phyloP scores from a whole-genome alignment of 176 grass and related monocot genomes.

The Elymus sibiricus region DNA sequence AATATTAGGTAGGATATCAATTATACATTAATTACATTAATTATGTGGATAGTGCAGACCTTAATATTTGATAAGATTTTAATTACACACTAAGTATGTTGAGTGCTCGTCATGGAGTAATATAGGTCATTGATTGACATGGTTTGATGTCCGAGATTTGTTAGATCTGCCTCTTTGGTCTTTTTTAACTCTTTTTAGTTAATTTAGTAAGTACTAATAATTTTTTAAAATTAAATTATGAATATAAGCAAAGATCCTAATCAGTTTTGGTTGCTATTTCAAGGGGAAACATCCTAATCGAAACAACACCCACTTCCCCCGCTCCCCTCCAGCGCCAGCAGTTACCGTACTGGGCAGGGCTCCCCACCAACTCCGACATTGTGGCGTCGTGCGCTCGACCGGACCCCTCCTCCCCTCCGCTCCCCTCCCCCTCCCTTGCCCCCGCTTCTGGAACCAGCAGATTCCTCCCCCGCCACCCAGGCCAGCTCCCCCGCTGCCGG shows the following conservation, averaged over 20 bases:
- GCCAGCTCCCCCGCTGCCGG: not conserved
- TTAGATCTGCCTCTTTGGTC: too few species aligned
- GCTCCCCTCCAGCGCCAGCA: not conserved
- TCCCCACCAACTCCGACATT: not conserved
- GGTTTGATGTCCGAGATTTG: too few species aligned
- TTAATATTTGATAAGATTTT: too few species aligned
- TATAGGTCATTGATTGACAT: too few species aligned
- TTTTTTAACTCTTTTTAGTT: too few species aligned
- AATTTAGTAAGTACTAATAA: too few species aligned
- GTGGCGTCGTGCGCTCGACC: slow-evolving; percentile 9
- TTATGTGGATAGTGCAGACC: too few species aligned
- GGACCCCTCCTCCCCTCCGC: not conserved
- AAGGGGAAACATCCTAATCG: not conserved
- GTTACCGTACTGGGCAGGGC: not conserved
- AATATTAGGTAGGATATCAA: too few species aligned
- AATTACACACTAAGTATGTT: too few species aligned
- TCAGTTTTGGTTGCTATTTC: not conserved
- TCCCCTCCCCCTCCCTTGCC: not conserved
- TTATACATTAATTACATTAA: too few species aligned
- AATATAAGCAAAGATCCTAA: not conserved
- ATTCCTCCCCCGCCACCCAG: not conserved
- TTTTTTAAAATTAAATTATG: too few species aligned
- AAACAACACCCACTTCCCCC: not conserved
- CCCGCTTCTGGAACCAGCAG: slow-evolving; percentile 10
- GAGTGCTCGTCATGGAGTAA: too few species aligned